Base-by-base conservation (phyloP, 805 yeast species). In the Pichia eremophila region DNA sequence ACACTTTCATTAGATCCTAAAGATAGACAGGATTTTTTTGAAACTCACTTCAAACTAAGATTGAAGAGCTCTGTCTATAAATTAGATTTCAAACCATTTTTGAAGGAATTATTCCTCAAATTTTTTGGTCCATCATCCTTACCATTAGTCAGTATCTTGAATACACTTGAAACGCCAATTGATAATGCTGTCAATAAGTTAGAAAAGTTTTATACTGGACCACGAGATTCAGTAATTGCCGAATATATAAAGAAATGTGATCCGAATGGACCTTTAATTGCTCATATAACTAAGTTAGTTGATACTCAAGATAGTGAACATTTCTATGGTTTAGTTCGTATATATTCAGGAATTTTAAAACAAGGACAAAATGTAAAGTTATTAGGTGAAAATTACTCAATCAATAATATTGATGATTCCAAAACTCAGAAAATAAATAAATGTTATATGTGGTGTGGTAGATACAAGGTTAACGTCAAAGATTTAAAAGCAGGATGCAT, bases 391-490 rank as follows among this genome's bases (percentile, higher is more conserved):
- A 65, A 68, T 25, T 78, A 63, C 49, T 55, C 67, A 5, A 69
- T 68, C 19, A 82, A 78, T 40, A 70, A 65, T 32, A 70, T 68
- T 25, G 85, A 81, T 39, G 87, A 81, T 47, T n/a, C 28, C 9
- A 72, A 69, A 39, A 46, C 47, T 9, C 76, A 71, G 46, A 64
- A 61, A 7, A 54, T 79, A 2, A 66, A 64, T 17, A 70, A 66
- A 31, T 59, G 81, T 5, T 73, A 65, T 55, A 52, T 89, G 0
- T 72, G 85, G 40, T 81, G 87, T 42, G 90, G 90, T 0, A 71
- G 95, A 53, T 89, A 86, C 60, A 74, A 73, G 31, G 63, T 81
- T 2, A 73, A 77, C 0, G 71, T 84, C 0, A 67, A 73, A 5
- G 46, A 45, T 31, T 37, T 52, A 17, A 39, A 39, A 8, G 75